Evolutionary conservation across 2,329 filamentous ascomycete species (phyloP).

Genomic region (Colletotrichum shisoi): DNA sequence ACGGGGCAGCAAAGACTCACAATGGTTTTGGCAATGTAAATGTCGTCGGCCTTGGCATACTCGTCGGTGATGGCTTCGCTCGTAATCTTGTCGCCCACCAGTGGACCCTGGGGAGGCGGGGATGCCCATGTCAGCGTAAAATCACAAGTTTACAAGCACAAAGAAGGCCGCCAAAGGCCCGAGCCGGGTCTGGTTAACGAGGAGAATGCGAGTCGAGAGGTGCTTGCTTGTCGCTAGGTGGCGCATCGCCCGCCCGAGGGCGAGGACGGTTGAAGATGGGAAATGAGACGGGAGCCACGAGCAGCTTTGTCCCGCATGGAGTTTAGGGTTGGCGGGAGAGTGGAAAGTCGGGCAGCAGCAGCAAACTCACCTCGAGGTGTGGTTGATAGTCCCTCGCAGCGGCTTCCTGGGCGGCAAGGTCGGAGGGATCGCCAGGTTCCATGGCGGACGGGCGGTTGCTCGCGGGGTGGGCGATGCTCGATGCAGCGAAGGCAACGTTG

Average conservation of each 20-base stretch:
- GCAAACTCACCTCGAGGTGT: constrained; percentile 59
- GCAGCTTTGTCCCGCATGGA: constrained; percentile 13
- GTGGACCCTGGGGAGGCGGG: constrained; percentile 70
- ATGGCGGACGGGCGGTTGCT: constrained; percentile 42
- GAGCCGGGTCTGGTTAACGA: no score
- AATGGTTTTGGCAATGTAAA: constrained; percentile 85
- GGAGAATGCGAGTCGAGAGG: background rate
- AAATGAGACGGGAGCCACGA: constrained; percentile 1
- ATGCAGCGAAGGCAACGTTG: constrained; percentile 11
- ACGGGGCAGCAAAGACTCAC: constrained; percentile 60
- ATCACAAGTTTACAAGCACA: background rate
- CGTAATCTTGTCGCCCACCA: constrained; percentile 79
- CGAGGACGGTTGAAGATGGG: constrained; percentile 30
- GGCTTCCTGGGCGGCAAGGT: constrained; percentile 66
- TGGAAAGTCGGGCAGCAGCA: background rate
- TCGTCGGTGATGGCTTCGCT: constrained; percentile 81
- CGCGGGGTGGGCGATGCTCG: constrained; percentile 49
- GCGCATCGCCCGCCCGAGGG: background rate
- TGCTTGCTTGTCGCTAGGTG: background rate
- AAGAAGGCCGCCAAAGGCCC: no score
- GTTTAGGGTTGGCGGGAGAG: background rate
- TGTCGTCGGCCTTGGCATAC: constrained; percentile 86
- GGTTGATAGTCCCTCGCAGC: constrained; percentile 67
- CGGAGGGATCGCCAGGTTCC: constrained; percentile 47
- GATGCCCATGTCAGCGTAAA: constrained; percentile 31